Base-by-base conservation (phyloP, 495 filamentous ascomycete genomes). In the Massariosphaeria phaeospora region DNA sequence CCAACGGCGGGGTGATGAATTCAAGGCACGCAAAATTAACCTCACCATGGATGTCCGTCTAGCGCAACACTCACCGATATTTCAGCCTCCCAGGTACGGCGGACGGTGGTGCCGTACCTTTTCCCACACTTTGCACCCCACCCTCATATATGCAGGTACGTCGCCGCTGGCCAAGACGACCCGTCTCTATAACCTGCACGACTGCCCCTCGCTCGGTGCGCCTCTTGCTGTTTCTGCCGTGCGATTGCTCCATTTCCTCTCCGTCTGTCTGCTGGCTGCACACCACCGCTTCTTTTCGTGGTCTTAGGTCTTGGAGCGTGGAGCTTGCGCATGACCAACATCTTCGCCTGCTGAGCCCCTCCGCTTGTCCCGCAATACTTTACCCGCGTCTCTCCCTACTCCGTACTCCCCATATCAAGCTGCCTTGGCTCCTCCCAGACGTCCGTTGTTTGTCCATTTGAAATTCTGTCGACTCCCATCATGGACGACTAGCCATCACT, bases 61-160 rank as follows among this genome's bases (percentile, higher is more conserved):
- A 52, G 41, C 44, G 48, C 34, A 17, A 21, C 49, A 12, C 47
- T 63, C 61, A 59, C 61, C 55, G 61, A 62, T 62, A 62, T 41
- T 62, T 62, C 59, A 57, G 59, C 59, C 61, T 63, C 55, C 15
- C 8, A 43, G 25, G 17, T 5, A 3, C 34, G 3, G 9, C 4
- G 38, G 10, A 23, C 38, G 15, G n/a, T n/a, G n/a, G n/a, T n/a
- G n/a, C n/a, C n/a, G n/a, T n/a, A 21, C 39, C 24, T 48, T 42
- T 57, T 30, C 18, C 18, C 26, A 45, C 45, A 21, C 31, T 23
- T 48, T 34, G 41, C 57, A 48, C 43, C 42, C 53, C 59, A 54
- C 48, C 48, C 49, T 35, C 23, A 13, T 34, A 21, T 24, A 34
- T 62, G 38, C 54, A 24, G 57, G 44, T 43, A 53, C 12, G n/a